A percentile compares a stretch with the other conserved stretches of the same genome.
Evolutionary conservation across 208 protist species (phyloP).

Genomic region (Perkinsela sp.): DNA sequence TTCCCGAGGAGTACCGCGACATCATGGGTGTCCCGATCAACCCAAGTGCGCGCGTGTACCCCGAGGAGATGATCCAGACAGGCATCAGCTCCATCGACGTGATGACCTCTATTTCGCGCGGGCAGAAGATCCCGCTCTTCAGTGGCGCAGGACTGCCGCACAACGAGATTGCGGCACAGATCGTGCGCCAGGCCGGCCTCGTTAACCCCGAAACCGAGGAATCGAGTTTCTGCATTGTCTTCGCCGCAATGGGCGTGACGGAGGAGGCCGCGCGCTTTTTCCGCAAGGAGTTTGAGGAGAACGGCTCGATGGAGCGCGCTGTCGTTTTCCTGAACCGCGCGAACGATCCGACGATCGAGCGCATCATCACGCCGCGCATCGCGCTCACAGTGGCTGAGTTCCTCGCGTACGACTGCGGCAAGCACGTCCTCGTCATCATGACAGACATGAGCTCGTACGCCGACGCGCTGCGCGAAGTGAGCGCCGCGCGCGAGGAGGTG

Average conservation of each 20-base stretch:
- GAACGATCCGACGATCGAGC: constrained; percentile 98
- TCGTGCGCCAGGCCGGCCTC: constrained; percentile 96
- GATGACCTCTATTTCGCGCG: constrained; percentile 98
- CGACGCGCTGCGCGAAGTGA: constrained; percentile 98
- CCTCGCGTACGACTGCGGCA: constrained; percentile 96
- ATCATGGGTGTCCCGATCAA: constrained; percentile 99
- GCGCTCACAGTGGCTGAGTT: constrained; percentile 98
- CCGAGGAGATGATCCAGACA: constrained; percentile 99
- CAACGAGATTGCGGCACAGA: constrained; percentile 99
- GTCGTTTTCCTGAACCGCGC: constrained; percentile 93
- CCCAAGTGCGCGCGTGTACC: constrained; percentile 91
- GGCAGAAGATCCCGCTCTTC: constrained; percentile 99
- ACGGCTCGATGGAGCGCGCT: constrained; percentile 90
- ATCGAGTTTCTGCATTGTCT: constrained; percentile 98
- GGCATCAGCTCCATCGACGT: constrained; percentile 99
- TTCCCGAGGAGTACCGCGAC: constrained; percentile 95
- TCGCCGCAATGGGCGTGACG: constrained; percentile 99
- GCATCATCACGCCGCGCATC: constrained; percentile 98
- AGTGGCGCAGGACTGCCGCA: constrained; percentile 98
- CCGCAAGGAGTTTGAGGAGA: constrained; percentile 97
- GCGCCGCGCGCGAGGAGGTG: constrained; percentile 95
- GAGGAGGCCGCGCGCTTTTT: constrained; percentile 99
- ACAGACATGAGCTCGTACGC: constrained; percentile 99
- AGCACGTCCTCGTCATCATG: constrained; percentile 98
- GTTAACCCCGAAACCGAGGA: constrained; percentile 68